Conservation (phyloP, 441 rosid genomes). For the Adansonia rubrostipa region DNA sequence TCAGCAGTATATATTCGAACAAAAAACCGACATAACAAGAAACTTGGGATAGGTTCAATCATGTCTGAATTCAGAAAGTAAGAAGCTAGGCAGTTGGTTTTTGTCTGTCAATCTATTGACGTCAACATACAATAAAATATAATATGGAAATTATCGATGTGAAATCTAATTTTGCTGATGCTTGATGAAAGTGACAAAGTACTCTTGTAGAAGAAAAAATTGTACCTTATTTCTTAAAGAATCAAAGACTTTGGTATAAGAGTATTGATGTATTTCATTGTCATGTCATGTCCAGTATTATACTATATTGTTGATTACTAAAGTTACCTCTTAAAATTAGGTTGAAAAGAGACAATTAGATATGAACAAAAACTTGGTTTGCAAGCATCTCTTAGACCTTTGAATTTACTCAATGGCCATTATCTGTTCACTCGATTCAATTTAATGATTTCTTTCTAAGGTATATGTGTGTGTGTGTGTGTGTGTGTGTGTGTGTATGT, state of each 20-base stretch:
- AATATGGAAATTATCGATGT: neutral
- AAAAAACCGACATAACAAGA: neutral
- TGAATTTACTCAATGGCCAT: neutral
- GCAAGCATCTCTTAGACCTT: neutral
- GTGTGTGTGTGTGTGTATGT: no score
- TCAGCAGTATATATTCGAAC: neutral
- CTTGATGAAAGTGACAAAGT: neutral
- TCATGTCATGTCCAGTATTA: neutral
- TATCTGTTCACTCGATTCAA: neutral
- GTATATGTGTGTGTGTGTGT: no score
- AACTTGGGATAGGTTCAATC: neutral
- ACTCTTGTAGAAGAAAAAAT: neutral
- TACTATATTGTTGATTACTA: neutral
- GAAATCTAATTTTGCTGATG: neutral
- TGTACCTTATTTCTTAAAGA: neutral
- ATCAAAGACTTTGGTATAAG: neutral
- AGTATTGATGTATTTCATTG: neutral
- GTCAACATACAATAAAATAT: neutral
- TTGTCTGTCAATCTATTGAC: neutral
- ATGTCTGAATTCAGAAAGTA: neutral
- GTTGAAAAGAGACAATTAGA: neutral
- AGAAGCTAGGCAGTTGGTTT: neutral
- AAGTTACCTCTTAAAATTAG: neutral
- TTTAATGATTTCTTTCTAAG: neutral
- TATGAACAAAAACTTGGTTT: neutral